Base-by-base conservation (phyloP, 345 rosid genomes). In the Brassica juncea region DNA sequence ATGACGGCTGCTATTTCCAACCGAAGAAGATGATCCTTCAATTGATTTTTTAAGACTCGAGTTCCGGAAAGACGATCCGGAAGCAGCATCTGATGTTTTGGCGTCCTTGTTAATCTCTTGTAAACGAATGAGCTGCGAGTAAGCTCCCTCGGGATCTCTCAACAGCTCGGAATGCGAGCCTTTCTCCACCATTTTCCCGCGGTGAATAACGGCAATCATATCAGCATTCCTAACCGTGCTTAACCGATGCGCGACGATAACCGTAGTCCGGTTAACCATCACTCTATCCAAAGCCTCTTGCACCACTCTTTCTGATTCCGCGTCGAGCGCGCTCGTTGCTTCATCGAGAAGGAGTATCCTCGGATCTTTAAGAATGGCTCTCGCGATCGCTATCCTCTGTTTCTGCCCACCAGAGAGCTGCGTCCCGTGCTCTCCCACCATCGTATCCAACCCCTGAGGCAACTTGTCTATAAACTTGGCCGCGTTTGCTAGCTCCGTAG, bases 361-460 rank as follows among this genome's bases (percentile, higher is more conserved):
- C 0, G 97, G 97, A 59, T 93, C 85, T 81, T 91, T 93, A n/a
- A 91, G 73, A 60, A 91, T 91, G 1, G 97, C 98, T 78, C 98
- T 88, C 0, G 98, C 95, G 25, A 93, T 91, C 2, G 98, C 98
- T 68, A 93, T 83, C 73, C 98, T 88, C 84, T 94, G 99, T 80
- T 94, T 94, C 71, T 95, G 99, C 30, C 99, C 99, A 8, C 99
- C 99, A 0, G 98, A 93, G 57, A 95, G 88, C 79, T 90, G 98
- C 21, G 95, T 88, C 67, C 99, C 97, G 68, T 90, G 97, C 81
- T 94, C 98, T 14, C 99, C 99, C 4, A 88, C 97, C 96, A 88
- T 85, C 2, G 98, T 93, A 72, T 93, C 96, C 34, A 91, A 71
- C 62, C 98, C 99, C 85, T 91, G 84, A 80, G 97, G 96, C 39